Evolutionary conservation across 305 asterid genomes (phyloP), one percentile per base, ranked within the genome.

Genomic region (Withania somnifera): DNA sequence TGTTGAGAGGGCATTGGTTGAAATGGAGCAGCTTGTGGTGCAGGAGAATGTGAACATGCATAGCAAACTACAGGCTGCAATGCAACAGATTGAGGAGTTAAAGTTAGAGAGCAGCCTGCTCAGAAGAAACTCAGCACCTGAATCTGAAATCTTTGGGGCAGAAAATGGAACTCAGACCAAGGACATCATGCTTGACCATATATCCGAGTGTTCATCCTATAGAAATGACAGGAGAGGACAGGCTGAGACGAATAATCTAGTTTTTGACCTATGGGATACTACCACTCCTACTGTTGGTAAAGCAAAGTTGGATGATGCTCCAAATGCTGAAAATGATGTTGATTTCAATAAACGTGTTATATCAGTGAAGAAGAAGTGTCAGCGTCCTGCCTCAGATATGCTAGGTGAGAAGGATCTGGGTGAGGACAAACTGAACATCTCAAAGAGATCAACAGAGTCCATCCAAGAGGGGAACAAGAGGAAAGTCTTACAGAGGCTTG

Each of bases 131-230:
- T 64, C 81, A 56, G 88, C 88, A 87, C 93, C 88, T 9, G 82
- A 86, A 40, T 90, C 96, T 24, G 98, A 92, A 86, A 90, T 91
- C 87, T 85, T 88, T 4, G 98, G 91, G 89, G 93, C 83, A 34
- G 98, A 93, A 45, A 89, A 77, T 19, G 84, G 89, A 57, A 91
- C 92, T 71, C 73, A 93, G 87, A 90, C 98, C 22, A 97, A 97
- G 86, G 99, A 97, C 79, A 97, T 97, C 6, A 87, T 94, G 89
- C 99, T 97, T 75, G 99, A 97, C 87, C 98, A 92, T 77, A 81
- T 85, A 32, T 93, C 98, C 4, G 96, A 93, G 69, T 87, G 92
- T 86, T 91, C 99, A 13, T 88, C 98, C 28, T 82, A 89, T 78
- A 87, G 89, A 82, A 86, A 83, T 89, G 89, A 91, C 89, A 90